Conservation (phyloP, 2,329 filamentous ascomycete species). For the Polychaeton citri region DNA sequence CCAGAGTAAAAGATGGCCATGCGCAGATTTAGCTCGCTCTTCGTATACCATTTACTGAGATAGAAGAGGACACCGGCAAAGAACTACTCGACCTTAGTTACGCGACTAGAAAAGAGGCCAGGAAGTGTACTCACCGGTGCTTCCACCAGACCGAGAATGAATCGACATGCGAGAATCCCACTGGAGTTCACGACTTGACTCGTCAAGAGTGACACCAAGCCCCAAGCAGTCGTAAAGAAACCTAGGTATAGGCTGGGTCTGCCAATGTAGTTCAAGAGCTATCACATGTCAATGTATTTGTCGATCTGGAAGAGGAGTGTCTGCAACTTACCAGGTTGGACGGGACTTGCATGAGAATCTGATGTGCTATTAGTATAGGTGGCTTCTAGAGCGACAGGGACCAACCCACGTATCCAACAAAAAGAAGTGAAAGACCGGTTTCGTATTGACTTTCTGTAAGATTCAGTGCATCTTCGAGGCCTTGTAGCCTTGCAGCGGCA, state of each 20-base stretch:
- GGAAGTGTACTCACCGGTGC: slow-evolving; percentile 34
- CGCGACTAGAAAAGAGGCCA: slow-evolving; percentile 19
- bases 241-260: slow-evolving; percentile 21
- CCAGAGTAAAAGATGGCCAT: slow-evolving; percentile 56
- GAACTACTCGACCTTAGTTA: slow-evolving; percentile 8
- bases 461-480: slow-evolving; percentile 47
- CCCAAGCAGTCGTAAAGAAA: slow-evolving; percentile 33
- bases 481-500: slow-evolving; percentile 51
- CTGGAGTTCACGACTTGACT: slow-evolving; percentile 29
- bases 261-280: slow-evolving; percentile 33
- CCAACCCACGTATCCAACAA: slow-evolving; percentile 41
- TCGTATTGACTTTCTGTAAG: slow-evolving; percentile 50
- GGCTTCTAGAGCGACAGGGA: no score
- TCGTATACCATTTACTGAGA: slow-evolving; percentile 54
- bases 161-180: slow-evolving; percentile 31
- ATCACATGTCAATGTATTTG: neutral
- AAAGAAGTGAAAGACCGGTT: slow-evolving; percentile 43
- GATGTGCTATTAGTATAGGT: no score
- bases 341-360: slow-evolving; percentile 29
- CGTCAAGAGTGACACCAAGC: slow-evolving; percentile 31
- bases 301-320: no score
- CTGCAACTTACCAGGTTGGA: slow-evolving; percentile 28
- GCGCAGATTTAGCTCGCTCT: slow-evolving; percentile 52
- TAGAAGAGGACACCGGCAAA: slow-evolving; percentile 40
- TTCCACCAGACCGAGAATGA: slow-evolving; percentile 34